Evolutionary conservation across 1,139 yeast species (phyloP), one percentile per base, ranked within the genome.

Genomic region (Kluyveromyces sp.): DNA sequence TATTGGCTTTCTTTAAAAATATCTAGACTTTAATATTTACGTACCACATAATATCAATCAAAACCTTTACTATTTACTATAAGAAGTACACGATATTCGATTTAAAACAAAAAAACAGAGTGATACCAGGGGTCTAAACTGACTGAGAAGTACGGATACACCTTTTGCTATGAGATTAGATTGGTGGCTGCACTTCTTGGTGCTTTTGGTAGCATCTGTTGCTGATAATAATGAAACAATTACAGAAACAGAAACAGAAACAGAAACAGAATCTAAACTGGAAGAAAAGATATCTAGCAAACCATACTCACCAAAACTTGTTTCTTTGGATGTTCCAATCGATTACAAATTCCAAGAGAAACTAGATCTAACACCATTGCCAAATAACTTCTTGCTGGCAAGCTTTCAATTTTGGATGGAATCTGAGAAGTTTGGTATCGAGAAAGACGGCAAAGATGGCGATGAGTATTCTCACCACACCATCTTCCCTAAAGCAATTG

Each of bases 401-500:
- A 77, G 87, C 1, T 64, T 64, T 42, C 45, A 76, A 45, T 90
- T 90, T 65, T 71, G 77, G 32, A 67, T 84, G 45, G 70, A 72
- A 48, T 84, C 95, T 4, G 77, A 69, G 41, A 61, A 60, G 51
- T 69, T 69, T 49, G 50, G 65, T 3, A 55, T 65, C 5, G 61
- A 66, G 7, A 56, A 59, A 6, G 47, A 59, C 34, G 53, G 60
- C 6, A 38, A 45, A 15, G 37, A 33, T 7, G 58, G 60, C 1
- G 53, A 54, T 3, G 55, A 57, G 15, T 65, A 67, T 46, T 61
- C 64, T n/a, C 86, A 85, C 58, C 88, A 84, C 63, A 77, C 79
- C 3, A 74, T 79, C 31, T 89, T 92, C 56, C 97, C 98, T 0
- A 76, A 87, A 50, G 73, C 90, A 0, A 68, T 94, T 21, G 92